Base-by-base conservation (phyloP, 106 monocot genomes). In the Acanthochlamys bracteata region DNA sequence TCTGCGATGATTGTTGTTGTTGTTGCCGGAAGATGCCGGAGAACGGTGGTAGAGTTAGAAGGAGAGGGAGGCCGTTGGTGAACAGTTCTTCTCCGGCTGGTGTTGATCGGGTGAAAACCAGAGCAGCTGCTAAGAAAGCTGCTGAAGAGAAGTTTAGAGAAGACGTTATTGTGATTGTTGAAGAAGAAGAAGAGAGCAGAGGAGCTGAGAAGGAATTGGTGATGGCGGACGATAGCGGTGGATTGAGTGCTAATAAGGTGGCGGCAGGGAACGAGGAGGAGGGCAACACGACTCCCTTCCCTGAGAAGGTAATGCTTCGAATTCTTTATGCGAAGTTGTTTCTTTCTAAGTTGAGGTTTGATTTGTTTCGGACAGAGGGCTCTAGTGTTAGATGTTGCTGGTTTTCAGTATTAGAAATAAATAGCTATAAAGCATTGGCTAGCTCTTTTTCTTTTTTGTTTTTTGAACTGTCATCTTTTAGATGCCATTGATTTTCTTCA, bases 211-310 rank as follows among this genome's bases (percentile, higher is more conserved):
- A 39, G 56, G 63, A 39, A 55, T 33, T 33, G 45, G 55, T 11
- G 56, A 75, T 75, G 68, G 69, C 43, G 14, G 55, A 63, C 25
- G 61, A 63, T 57, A 75, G 75, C 45, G 75, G 75, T 43, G 75
- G 75, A 39, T 69, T 75, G 45, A 75, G 75, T 22, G 75, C 75
- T 14, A 74, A 74, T 46, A 68, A 61, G 41, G 74, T 49, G 49
- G 49, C 12, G 21, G 55, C 22, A 1, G 63, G 21, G n/a, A 47
- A 60, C 26, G 75, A 68, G 57, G 75, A 75, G 25, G 75, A 75
- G 17, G 75, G 74, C 20, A 75, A 53, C 56, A 75, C 68, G 13
- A 25, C 61, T 43, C 75, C 68, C 21, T 75, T 75, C 55, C 75
- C 68, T 0, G 75, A 75, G 42, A 75, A 33, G 75, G 75, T 75